Evolutionary conservation across 2,329 filamentous ascomycete species (phyloP), one percentile per base, ranked within the genome.

Genomic region (Aureobasidium sp.): DNA sequence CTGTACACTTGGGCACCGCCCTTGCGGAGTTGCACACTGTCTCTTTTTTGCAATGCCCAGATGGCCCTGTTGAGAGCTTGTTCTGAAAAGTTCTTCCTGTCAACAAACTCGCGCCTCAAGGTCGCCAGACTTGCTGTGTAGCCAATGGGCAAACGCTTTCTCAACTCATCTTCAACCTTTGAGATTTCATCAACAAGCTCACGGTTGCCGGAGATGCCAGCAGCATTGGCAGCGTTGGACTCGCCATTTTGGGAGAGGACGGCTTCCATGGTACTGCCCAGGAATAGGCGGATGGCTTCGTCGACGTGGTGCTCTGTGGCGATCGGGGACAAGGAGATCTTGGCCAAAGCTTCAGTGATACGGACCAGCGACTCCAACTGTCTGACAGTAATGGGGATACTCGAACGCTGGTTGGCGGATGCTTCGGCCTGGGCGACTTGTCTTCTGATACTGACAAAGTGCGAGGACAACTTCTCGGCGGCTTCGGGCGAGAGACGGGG

Each of bases 291-390:
- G 68, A 99, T 99, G 2, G 94, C 94, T 77, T 99, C 94, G 69
- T 99, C 93, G 57, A 99, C 94, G 70, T 99, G 94, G 49, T 84
- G 81, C 73, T 96, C 93, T 0, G 88, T 92, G 2, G 93, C 94
- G 43, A 96, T 81, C 3, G 92, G 87, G 0, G 88, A 90, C 9
- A 99, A 82, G 0, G 88, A 86, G 45, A 99, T 79, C 74, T 99
- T 99, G 60, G 94, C 94, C 2, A 99, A 83, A 0, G 94, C 91
- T 73, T 99, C 94, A 2, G 92, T 95, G 69, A 99, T 97, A 71
- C 94, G 93, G 64, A 97, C 89, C 66, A 99, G 95, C 68, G 93
- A 93, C 75, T 99, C 94, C 6, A 99, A 84, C 73, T 99, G 94
- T 73, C 94, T 91, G 55, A 99, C 89, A 0, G 94, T 99, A 74